These are phyloP conservation scores for Nothomitra cinnamomea DNA, from an alignment of 2,329 filamentous ascomycete genomes.

Conservation along the genomic window DNA sequence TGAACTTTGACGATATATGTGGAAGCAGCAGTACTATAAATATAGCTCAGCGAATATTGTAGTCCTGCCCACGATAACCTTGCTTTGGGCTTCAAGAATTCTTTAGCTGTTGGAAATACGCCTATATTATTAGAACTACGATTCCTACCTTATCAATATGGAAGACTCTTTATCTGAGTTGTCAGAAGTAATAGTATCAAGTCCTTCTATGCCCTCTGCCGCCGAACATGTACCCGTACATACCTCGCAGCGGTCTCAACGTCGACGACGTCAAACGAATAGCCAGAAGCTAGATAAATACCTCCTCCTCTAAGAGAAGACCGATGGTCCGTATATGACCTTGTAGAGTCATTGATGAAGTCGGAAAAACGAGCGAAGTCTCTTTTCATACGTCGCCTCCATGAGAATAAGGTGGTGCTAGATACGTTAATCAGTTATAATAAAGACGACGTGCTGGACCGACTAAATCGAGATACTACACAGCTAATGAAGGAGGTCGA, in stretches of 20 bases:
- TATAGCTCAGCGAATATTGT: neutral
- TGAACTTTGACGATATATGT: neutral
- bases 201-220: neutral
- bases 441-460: neutral
- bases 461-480: neutral
- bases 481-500: neutral
- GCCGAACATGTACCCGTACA: neutral
- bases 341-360: neutral
- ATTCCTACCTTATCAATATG: no score
- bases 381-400: neutral
- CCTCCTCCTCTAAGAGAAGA: neutral
- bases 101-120: neutral
- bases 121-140: neutral
- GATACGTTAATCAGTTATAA: neutral
- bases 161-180: no score
- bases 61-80: no score
- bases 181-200: neutral
- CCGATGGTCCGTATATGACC: neutral
- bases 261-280: no score
- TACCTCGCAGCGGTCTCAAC: neutral
- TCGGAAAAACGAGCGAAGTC: neutral
- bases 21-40: neutral
- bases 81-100: neutral
- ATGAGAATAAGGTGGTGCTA: neutral
- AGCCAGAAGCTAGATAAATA: slow-evolving; percentile 1